Percentiles rank a stretch among this genome's conserved stretches.
Conservation (phyloP, 129 eudicot genomes). For the Flaveria bidentis region DNA sequence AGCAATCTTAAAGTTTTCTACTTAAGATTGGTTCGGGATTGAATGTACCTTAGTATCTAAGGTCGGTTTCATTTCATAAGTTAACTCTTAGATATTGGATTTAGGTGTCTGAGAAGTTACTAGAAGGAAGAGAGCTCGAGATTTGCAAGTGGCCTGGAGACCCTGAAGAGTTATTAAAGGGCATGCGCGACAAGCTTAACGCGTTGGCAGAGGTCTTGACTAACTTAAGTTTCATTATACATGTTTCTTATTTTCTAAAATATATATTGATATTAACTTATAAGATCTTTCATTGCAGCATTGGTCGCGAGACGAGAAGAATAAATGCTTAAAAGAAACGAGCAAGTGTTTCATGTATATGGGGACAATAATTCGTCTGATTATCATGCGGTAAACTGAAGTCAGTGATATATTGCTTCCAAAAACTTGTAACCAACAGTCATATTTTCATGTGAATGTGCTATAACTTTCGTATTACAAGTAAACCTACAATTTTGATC, state of each 20-base stretch:
- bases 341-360: slow-evolving; percentile 67
- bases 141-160: slow-evolving; percentile 76
- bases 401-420: slow-evolving; percentile 12
- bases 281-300: slow-evolving; percentile 53
- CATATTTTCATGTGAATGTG: slow-evolving; percentile 15
- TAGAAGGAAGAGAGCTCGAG: slow-evolving; percentile 65
- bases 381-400: slow-evolving; percentile 42
- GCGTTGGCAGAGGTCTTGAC: slow-evolving; percentile 64
- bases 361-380: slow-evolving; percentile 77
- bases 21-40: not conserved
- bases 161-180: slow-evolving; percentile 61
- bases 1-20: not conserved
- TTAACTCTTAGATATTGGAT: not conserved
- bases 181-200: slow-evolving; percentile 71
- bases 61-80: not conserved
- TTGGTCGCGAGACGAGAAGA: slow-evolving; percentile 78
- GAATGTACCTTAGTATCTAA: too few species aligned
- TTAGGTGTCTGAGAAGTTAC: slow-evolving; percentile 51
- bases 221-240: not conserved
- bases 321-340: slow-evolving; percentile 69
- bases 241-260: not conserved
- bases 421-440: slow-evolving; percentile 6
- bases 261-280: not conserved
- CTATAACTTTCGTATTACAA: slow-evolving; percentile 8
- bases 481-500: not conserved